Conservation (phyloP, 768 basidiomycete species). For the Phylloporus rhodoxanthus region DNA sequence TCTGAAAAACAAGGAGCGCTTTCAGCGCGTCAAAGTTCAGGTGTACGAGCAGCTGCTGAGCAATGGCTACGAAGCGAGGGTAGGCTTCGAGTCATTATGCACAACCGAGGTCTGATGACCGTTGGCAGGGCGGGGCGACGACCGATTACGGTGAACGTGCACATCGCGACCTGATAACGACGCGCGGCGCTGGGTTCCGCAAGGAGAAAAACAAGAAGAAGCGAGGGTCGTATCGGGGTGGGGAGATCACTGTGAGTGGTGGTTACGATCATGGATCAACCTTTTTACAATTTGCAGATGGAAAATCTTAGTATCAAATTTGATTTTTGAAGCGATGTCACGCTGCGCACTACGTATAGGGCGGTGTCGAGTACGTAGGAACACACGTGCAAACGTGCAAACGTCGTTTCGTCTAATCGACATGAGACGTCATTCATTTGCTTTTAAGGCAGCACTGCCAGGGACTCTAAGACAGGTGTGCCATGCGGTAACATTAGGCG, state of each 20-base stretch:
- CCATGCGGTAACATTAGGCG: neutral
- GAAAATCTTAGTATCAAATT: constrained; percentile 88
- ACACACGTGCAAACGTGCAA: too few relatives aligned
- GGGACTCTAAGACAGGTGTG: too few relatives aligned
- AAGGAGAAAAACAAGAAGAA: constrained; percentile 99
- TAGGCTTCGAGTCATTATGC: constrained; percentile 28
- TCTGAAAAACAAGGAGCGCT: constrained; percentile 55
- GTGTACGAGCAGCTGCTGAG: constrained; percentile 39
- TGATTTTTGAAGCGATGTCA: constrained; percentile 26
- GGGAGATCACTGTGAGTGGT: constrained; percentile 81
- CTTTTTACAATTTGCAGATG: constrained; percentile 42
- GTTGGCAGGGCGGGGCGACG: constrained; percentile 46
- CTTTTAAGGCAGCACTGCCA: neutral
- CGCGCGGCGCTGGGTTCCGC: constrained; percentile 89
- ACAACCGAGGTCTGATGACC: neutral
- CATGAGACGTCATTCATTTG: neutral
- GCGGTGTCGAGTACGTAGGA: neutral
- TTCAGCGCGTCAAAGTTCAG: constrained; percentile 72
- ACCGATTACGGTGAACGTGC: constrained; percentile 90
- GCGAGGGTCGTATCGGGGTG: constrained; percentile 87
- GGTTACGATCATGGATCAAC: neutral
- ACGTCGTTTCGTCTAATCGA: neutral
- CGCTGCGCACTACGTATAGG: neutral
- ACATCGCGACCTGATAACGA: constrained; percentile 82
- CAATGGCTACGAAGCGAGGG: constrained; percentile 80